Evolutionary conservation across 164 flowering plant species (phyloP).

Genomic region (Brasenia schreberi): DNA sequence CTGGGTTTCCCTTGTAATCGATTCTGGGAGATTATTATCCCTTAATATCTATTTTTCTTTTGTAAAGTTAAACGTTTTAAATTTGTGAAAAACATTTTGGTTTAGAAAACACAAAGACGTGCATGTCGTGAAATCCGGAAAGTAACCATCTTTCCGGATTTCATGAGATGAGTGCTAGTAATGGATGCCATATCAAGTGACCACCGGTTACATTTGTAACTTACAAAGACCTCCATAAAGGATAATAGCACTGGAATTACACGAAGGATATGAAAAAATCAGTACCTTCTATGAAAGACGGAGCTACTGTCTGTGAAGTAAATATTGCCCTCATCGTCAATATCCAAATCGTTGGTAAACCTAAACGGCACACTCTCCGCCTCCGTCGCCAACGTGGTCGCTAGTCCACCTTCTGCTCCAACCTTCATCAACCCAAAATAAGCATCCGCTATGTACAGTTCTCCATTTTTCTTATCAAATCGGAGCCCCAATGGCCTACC

Average conservation of each 20-base stretch:
- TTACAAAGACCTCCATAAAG: neutral
- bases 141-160: too few species aligned
- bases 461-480: slow-evolving; percentile 80
- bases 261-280: neutral
- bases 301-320: slow-evolving; percentile 94
- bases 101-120: too few species aligned
- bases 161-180: too few species aligned
- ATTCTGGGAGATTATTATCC: too few species aligned
- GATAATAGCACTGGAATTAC: neutral
- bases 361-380: slow-evolving; percentile 76
- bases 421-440: slow-evolving; percentile 87
- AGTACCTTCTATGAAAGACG: slow-evolving; percentile 64
- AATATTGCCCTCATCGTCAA: slow-evolving; percentile 79
- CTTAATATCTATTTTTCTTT: too few species aligned
- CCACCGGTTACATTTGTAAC: too few species aligned
- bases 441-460: slow-evolving; percentile 93
- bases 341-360: slow-evolving; percentile 83
- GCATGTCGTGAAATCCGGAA: too few species aligned
- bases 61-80: too few species aligned
- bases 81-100: too few species aligned
- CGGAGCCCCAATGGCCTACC: slow-evolving; percentile 93
- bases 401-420: slow-evolving; percentile 91
- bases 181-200: too few species aligned
- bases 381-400: slow-evolving; percentile 50
- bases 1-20: too few species aligned